Evolutionary conservation across 257 asterid species (phyloP), one percentile per base, ranked within the genome.

Genomic region (Mentha longifolia): DNA sequence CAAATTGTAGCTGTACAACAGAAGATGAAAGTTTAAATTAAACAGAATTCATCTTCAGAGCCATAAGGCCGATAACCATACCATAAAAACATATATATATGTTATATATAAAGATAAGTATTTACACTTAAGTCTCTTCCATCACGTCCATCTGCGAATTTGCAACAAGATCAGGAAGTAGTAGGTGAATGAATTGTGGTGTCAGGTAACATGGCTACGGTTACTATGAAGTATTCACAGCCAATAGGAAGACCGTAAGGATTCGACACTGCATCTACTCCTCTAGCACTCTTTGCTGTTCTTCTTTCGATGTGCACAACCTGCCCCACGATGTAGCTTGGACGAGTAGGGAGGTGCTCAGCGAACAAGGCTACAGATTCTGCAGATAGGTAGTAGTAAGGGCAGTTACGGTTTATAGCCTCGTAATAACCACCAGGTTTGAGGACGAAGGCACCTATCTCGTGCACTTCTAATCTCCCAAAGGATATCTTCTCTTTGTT

Each of bases 401-500:
- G 87, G 82, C 75, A 82, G 84, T 72, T 83, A n/a, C 98, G 91
- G 42, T 81, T 88, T 74, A 92, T 88, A 6, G 99, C 99, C 81
- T 92, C 95, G 2, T 91, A 92, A 62, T 88, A 80, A 41, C 97
- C 97, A 4, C 83, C 74, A 5, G 93, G 73, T 81, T 89, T 95
- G 74, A 85, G 96, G 69, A 95, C 83, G 72, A 95, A 95, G 67
- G 98, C 98, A 61, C 95, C 99, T 76, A 84, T 85, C 76, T 87
- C 99, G 7, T 88, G 98, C 51, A 92, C 95, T 78, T 92, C 98
- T 72, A 95, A 67, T 42, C 88, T 80, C 14, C 87, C 92, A 65
- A 88, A 89, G 5, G 97, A 89, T 83, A 95, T 89, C 88, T 77
- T 89, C 87, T 95, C 99, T 78, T 95, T 92, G 88, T 84, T 95